Evolutionary conservation across 306 rosid species (phyloP).

Genomic region (Cucurbita ficifolia): DNA sequence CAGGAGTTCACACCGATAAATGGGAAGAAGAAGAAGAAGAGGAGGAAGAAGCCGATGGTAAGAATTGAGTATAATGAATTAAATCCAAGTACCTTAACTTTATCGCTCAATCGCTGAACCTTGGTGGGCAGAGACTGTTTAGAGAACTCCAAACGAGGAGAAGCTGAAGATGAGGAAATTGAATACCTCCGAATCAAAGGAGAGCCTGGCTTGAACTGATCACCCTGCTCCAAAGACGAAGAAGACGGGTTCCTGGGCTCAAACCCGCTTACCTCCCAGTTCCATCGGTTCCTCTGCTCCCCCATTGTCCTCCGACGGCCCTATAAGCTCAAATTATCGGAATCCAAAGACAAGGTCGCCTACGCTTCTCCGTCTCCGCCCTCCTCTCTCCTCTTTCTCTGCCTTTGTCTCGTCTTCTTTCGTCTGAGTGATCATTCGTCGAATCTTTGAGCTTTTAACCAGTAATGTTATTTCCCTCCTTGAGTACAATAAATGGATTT

Average conservation of each 20-base stretch:
- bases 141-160: slow-evolving; percentile 37
- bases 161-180: slow-evolving; percentile 46
- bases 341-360: background rate
- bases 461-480: background rate
- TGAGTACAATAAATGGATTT: slow-evolving; percentile 22
- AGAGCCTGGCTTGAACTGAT: slow-evolving; percentile 31
- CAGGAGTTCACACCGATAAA: background rate
- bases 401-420: background rate
- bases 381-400: background rate
- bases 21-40: background rate
- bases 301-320: slow-evolving; percentile 37
- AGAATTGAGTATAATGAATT: slow-evolving; percentile 1
- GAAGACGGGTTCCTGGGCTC: slow-evolving; percentile 65
- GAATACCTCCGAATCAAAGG: slow-evolving; percentile 63
- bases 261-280: slow-evolving; percentile 93
- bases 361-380: background rate
- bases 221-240: slow-evolving; percentile 31
- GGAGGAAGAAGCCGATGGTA: slow-evolving; percentile 2
- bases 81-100: slow-evolving; percentile 47
- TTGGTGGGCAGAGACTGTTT: slow-evolving; percentile 35
- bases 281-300: slow-evolving; percentile 81
- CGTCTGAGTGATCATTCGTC: slow-evolving; percentile 11
- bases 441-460: slow-evolving; percentile 6
- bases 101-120: slow-evolving; percentile 56
- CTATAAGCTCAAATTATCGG: slow-evolving; percentile 4